Evolutionary conservation across 139 green algal genomes (phyloP), one percentile per base, ranked within the genome.

Genomic region (Protoeuglena noctilucae): DNA sequence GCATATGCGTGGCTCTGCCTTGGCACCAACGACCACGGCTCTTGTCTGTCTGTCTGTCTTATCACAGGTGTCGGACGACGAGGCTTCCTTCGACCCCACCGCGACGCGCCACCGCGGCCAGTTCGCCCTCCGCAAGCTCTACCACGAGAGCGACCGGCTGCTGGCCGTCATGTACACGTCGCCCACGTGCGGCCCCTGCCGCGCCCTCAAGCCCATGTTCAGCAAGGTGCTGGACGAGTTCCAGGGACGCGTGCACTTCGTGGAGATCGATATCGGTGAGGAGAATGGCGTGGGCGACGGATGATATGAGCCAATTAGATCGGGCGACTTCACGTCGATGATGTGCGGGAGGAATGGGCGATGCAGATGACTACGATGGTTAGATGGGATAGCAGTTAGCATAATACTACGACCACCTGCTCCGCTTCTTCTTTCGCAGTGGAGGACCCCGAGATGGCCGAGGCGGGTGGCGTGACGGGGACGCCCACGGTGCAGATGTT

Each of bases 211-310:
- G 71, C 91, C 90, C 30, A 96, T 98, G 54, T 76, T 98, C 51
- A 76, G 66, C 69, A 75, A 75, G 53, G 79, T 95, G 3, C 56
- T 85, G 3, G 77, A 90, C 39, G 79, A 91, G 72, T 94, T 78
- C 57, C 30, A 58, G 9, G 73, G 73, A 40, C 59, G 69, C 41
- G 53, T 95, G 4, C 75, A 93, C 56, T 88, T 79, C 34, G 80
- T 97, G 28, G 82, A 95, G 62, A 94, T 96, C 53, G 81, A 95
- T 66, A 93, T 95, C 29, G 90, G n/a, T n/a, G n/a, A n/a, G n/a
- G n/a, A n/a, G n/a, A n/a, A n/a, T n/a, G n/a, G n/a, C n/a, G n/a
- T n/a, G n/a, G n/a, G n/a, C n/a, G n/a, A n/a, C n/a, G n/a, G n/a
- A n/a, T n/a, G n/a, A n/a, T n/a, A n/a, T n/a, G n/a, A n/a, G n/a